Base-by-base conservation (phyloP, 176 grass and related monocot species). In the Oryza glumipatula region DNA sequence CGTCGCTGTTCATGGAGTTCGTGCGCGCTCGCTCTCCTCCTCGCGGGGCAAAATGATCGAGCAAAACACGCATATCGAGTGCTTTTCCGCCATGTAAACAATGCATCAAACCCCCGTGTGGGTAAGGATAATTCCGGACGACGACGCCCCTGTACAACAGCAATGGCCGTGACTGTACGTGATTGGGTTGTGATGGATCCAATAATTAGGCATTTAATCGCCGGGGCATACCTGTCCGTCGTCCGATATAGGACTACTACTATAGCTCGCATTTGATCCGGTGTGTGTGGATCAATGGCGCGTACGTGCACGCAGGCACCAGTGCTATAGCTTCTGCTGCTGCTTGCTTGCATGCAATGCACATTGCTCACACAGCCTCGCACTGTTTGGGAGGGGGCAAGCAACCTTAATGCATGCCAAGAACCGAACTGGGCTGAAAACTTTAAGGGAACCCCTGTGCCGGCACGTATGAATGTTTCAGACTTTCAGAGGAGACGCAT, bases 131-230 rank as follows among this genome's bases (percentile, higher is more conserved):
- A 9, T 44, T 44, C 45, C 11, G 45, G 45, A 61, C 21, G 30
- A n/a, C 21, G 68, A 13, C 67, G 15, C 11, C 36, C 36, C 44
- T 67, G 64, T 68, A 69, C 33, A 39, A 26, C 73, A 68, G 63
- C 44, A 7, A 67, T 16, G 52, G 70, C 32, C 19, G 77, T 49
- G 43, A 23, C 58, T 63, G 58, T 63, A 63, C 2, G 67, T 78
- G 84, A 90, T 82, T 83, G 88, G 49, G 36, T 48, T 77, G 58
- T 86, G 78, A 90, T 86, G 79, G 58, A 66, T 48, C 68, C 79
- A 90, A 90, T 90, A 90, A 90, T 90, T 86, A 69, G 74, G 60
- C 84, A 83, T 68, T 90, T 24, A 90, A 78, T 26, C 84, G 88
- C 84, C 78, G 88, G 88, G 79, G 35, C 83, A 71, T 17, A 74